Conservation (phyloP, 1,139 yeast species). For the Zygosaccharomyces sapae region DNA sequence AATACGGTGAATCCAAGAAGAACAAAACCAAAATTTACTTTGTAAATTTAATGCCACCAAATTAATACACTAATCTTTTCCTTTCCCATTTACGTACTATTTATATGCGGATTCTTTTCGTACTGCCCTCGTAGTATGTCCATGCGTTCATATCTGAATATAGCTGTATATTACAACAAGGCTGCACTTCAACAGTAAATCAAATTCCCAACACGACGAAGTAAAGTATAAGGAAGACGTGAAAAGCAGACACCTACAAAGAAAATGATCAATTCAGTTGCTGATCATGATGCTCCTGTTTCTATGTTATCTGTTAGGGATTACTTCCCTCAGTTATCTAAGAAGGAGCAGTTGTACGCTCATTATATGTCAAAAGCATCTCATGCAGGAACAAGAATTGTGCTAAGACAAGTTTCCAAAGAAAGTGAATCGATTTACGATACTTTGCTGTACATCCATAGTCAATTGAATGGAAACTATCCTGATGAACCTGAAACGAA, state of each 20-base stretch:
- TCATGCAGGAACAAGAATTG: slow-evolving; percentile 76
- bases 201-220: neutral
- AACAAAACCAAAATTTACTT: slow-evolving; percentile 51
- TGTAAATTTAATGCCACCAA: slow-evolving; percentile 22
- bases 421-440: slow-evolving; percentile 76
- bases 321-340: slow-evolving; percentile 48
- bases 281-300: slow-evolving; percentile 33
- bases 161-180: no score
- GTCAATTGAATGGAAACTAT: slow-evolving; percentile 51
- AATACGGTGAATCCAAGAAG: slow-evolving; percentile 93
- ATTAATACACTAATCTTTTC: neutral
- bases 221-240: neutral
- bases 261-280: slow-evolving; percentile 9
- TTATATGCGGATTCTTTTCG: no score
- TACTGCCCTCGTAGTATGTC: no score
- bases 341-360: slow-evolving; percentile 63
- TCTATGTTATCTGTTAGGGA: slow-evolving; percentile 43
- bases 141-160: no score
- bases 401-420: slow-evolving; percentile 76
- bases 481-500: slow-evolving; percentile 37
- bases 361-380: slow-evolving; percentile 80
- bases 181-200: neutral
- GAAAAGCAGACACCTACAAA: no score
- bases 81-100: neutral
- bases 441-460: slow-evolving; percentile 57